Conservation (phyloP, 805 yeast genomes). For the Metschnikowia baotianmanensis region DNA sequence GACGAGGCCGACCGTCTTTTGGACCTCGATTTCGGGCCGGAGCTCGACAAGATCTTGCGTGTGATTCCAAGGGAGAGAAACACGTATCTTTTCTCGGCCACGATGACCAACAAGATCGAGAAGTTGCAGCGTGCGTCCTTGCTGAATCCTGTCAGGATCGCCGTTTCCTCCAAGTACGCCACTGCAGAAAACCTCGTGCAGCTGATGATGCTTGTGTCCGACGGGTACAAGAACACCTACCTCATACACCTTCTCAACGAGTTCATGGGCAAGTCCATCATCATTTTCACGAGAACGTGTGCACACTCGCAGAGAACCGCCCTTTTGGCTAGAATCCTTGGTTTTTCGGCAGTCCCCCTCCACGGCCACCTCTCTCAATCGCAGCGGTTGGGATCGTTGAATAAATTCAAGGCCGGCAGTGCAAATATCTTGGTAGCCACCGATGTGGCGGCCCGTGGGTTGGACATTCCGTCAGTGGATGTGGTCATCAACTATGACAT, state of each 20-base stretch:
- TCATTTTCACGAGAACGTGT: slow-evolving; percentile 90
- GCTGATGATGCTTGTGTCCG: slow-evolving; percentile 85
- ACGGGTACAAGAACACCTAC: slow-evolving; percentile 87
- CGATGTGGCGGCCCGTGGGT: slow-evolving; percentile 87
- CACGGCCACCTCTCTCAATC: slow-evolving; percentile 91
- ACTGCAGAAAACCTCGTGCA: slow-evolving; percentile 94
- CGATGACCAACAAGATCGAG: slow-evolving; percentile 93
- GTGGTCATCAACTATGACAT: slow-evolving; percentile 75
- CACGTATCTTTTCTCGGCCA: slow-evolving; percentile 89
- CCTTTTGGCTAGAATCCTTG: slow-evolving; percentile 71
- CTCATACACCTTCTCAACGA: slow-evolving; percentile 82
- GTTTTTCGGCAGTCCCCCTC: slow-evolving; percentile 86
- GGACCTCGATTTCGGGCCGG: slow-evolving; percentile 97
- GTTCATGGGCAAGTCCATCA: slow-evolving; percentile 76
- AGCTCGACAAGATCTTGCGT: slow-evolving; percentile 78
- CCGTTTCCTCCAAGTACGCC: slow-evolving; percentile 83
- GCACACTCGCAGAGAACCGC: slow-evolving; percentile 94
- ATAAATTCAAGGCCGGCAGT: slow-evolving; percentile 72
- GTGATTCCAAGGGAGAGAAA: slow-evolving; percentile 83
- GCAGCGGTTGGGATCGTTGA: slow-evolving; percentile 78
- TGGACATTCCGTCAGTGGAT: slow-evolving; percentile 80
- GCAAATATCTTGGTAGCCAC: slow-evolving; percentile 73
- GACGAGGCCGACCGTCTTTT: slow-evolving; percentile 96
- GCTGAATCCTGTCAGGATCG: slow-evolving; percentile 82
- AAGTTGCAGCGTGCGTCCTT: slow-evolving; percentile 92